A percentile compares a stretch with the other conserved stretches of the same genome.
These are phyloP conservation scores for Nannochloropsis gaditana DNA, from an alignment of 108 stramenopile species.

Conservation along the genomic window DNA sequence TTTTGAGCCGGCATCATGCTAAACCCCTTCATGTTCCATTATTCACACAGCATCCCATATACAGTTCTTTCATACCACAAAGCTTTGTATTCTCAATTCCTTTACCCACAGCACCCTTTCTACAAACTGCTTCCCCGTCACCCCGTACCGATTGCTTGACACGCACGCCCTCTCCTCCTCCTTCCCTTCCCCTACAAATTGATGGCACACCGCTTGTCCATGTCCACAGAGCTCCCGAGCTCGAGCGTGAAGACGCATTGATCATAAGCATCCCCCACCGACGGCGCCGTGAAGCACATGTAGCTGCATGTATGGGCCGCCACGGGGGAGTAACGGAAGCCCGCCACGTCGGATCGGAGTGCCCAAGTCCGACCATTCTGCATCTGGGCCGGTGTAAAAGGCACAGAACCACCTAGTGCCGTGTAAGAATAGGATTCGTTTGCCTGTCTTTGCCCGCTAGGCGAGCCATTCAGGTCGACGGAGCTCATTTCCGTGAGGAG, in stretches of 20 bases:
- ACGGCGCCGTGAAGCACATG: neutral
- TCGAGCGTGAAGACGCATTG: neutral
- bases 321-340: constrained; percentile 11
- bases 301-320: constrained; percentile 4
- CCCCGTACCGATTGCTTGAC: too few relatives aligned
- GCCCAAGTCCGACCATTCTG: neutral
- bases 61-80: too few relatives aligned
- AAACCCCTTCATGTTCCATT: too few relatives aligned
- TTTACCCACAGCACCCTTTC: too few relatives aligned
- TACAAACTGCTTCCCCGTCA: too few relatives aligned
- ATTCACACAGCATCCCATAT: too few relatives aligned
- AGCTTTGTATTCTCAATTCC: too few relatives aligned
- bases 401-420: neutral
- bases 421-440: neutral
- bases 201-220: neutral
- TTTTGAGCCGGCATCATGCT: too few relatives aligned
- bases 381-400: neutral
- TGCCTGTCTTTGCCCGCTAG: neutral
- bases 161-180: neutral
- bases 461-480: neutral
- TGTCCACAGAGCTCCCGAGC: neutral
- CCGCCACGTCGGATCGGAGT: neutral
- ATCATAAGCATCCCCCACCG: neutral
- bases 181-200: neutral
- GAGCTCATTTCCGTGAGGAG: constrained; percentile 8